Conservation (phyloP, 345 rosid genomes). For the Eucalyptus pauciflora region DNA sequence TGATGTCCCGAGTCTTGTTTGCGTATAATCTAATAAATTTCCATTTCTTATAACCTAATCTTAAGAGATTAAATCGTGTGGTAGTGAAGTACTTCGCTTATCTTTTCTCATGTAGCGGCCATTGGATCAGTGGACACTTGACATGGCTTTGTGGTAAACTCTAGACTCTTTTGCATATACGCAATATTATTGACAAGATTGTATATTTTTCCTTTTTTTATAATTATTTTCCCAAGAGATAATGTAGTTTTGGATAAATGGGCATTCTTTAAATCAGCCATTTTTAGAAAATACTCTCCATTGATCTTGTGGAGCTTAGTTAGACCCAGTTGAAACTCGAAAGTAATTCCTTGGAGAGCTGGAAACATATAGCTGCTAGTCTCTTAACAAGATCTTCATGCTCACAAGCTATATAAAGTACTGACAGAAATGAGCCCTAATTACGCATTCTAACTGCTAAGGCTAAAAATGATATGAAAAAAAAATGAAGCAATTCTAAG, state of each 20-base stretch:
- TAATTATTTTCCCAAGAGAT: not conserved
- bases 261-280: not conserved
- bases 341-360: not conserved
- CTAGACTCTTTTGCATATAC: not conserved
- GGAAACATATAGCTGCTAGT: not conserved
- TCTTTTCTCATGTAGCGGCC: not conserved
- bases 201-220: not conserved
- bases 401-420: not conserved
- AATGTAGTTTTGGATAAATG: not conserved
- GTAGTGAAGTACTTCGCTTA: not conserved
- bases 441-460: not conserved
- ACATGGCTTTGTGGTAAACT: not conserved
- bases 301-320: not conserved
- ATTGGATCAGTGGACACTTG: not conserved
- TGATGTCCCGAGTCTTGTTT: not conserved
- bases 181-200: not conserved
- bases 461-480: not conserved
- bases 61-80: not conserved
- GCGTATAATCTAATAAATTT: not conserved
- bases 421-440: not conserved
- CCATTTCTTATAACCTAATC: not conserved
- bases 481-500: not conserved
- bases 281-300: not conserved
- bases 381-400: not conserved
- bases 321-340: not conserved